Evolutionary conservation across 257 asterid genomes (phyloP).

Genomic region (Solanum infundibuliforme): DNA sequence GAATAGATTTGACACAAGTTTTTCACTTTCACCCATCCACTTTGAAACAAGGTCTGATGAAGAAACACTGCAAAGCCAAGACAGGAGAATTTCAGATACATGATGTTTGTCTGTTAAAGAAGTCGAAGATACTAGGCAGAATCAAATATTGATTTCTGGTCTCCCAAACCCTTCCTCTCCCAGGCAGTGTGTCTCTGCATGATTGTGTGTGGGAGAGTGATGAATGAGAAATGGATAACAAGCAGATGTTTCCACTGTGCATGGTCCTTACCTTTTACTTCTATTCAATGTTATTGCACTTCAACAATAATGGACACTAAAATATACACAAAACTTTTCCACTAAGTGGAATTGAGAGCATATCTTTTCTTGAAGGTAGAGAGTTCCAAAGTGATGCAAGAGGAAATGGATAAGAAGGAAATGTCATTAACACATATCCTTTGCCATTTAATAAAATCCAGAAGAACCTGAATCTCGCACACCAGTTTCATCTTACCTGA

Average conservation of each 20-base stretch:
- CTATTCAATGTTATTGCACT: neutral
- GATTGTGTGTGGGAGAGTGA: neutral
- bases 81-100: neutral
- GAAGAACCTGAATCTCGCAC: neutral
- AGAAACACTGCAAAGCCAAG: constrained; percentile 37
- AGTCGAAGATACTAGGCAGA: neutral
- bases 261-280: neutral
- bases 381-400: neutral
- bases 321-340: neutral
- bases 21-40: constrained; percentile 93
- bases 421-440: neutral
- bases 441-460: neutral
- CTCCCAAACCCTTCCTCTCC: neutral
- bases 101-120: neutral
- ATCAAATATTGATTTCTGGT: neutral
- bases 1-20: constrained; percentile 71
- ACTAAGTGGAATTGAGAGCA: neutral
- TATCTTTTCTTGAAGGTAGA: neutral
- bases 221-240: neutral
- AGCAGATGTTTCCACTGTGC: neutral
- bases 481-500: constrained; percentile 23
- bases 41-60: constrained; percentile 79
- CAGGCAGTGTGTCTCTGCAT: neutral
- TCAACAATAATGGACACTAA: neutral
- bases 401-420: neutral